Evolutionary conservation across 2,329 filamentous ascomycete species (phyloP), one percentile per base, ranked within the genome.

Genomic region (Tolypocladium guangdongense): DNA sequence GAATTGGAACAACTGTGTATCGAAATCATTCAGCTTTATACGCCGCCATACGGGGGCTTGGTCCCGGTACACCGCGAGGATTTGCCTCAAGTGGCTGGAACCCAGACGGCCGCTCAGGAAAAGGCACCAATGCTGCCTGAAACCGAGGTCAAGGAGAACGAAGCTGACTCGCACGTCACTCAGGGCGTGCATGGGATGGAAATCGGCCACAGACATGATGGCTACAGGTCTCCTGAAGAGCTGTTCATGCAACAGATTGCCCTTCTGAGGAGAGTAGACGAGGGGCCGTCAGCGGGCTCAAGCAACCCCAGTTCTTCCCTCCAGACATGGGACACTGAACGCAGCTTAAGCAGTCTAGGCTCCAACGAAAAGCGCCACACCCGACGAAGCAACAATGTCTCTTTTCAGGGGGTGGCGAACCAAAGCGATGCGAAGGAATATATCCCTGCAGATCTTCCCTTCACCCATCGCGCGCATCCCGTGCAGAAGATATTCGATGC

Each of bases 11-110:
- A 67, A 38, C 55, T 79, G 2, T 69, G 69, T 14, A 57, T 74
- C 16, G 70, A 76, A 47, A 60, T 80, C 49, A 64, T 75, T 11
- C 62, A 71, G 20, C 55, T 72, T 41, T 74, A 75, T 57, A 58
- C 59, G 27, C 60, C 60, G 53, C 60, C 55, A n/a, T 46, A 59
- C 7, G 55, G 60, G 39, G 64, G 63, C 52, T 61, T 74, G 38
- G 64, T 78, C 36, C 72, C 72, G 0, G 65, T 79, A 32, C 72
- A 79, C 52, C 60, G 64, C 5, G 59, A 63, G 7, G 77, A 81
- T 56, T 59, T 76, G 12, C 77, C 70, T 24, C 47, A 7, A 38
- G 20, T 32, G 4, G 24, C 43, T 10, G 27, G 27, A 14, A 27
- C 7, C 20, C 30, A 41, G 24, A 39, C 12, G 11, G 16, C 35